Evolutionary conservation across 495 filamentous ascomycete species (phyloP), one percentile per base, ranked within the genome.

Genomic region (Aspergillus sclerotioniger): DNA sequence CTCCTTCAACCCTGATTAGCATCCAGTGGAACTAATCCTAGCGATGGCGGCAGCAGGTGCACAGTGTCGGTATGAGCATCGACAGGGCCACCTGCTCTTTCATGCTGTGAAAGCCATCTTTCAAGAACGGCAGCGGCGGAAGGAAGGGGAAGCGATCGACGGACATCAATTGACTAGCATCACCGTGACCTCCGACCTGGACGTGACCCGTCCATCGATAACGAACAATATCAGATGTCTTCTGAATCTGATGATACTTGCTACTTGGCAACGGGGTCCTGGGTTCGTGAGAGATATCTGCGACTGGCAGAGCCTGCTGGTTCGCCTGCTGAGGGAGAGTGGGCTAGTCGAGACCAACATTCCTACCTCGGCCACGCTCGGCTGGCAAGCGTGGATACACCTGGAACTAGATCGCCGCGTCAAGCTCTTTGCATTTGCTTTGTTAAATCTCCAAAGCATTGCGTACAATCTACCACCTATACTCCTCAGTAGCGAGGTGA

Each of bases 401-500:
- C 28, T 35, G 29, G 75, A 79, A 43, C 62, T 63, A 3, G 61
- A 65, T 16, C 57, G 68, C 20, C 60, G 76, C 32, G 64, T 74
- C 7, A 73, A 73, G 39, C 51, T 75, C 8, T 69, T 72, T 16
- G 67, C 67, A 2, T 79, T 72, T 32, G 62, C 66, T 37, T 61
- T 75, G 48, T 68, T 73, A 29, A 76, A 76, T 54, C 45, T 76
- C 0, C 74, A 77, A 31, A 57, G 55, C n/a, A 73, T 77, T 44
- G 64, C 69, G 20, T 77, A 67, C 50, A 68, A 68, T 25, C 62
- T 64, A 1, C 73, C 74, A 3, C 74, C 76, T 3, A 58, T 75
- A 5, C 69, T 88, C 0, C 60, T 84, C 17, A 81, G 74, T 10
- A 78, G 80, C 0, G 84, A 88, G 60, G 67, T 88, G 4, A 74